phyloP scores from a whole-genome alignment of 345 rosid species.

The Ricinus communis region DNA sequence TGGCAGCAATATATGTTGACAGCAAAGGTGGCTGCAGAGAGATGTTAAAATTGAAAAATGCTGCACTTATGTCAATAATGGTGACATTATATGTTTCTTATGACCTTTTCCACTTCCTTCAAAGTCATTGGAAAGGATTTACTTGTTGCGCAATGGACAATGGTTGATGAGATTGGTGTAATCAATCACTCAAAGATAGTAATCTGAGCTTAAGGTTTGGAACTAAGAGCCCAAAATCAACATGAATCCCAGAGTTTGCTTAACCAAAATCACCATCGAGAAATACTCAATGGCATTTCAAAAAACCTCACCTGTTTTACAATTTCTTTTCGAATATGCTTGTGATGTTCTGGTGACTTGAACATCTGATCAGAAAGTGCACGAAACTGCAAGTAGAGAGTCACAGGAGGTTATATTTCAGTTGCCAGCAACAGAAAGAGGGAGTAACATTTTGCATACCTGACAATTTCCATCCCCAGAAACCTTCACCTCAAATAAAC shows the following conservation, averaged over 20 bases:
- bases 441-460: constrained; percentile 40
- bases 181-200: not conserved
- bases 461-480: constrained; percentile 98
- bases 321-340: constrained; percentile 79
- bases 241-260: not conserved
- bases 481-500: constrained; percentile 81
- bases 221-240: not conserved
- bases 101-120: not conserved
- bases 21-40: constrained; percentile 2
- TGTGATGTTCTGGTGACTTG: constrained; percentile 85
- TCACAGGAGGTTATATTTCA: not conserved
- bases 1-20: not conserved
- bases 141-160: not conserved
- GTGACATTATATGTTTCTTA: not conserved
- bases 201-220: not conserved
- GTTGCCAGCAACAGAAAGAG: not conserved
- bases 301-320: constrained; percentile 72
- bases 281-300: constrained; percentile 9
- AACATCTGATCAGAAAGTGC: constrained; percentile 92
- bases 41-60: not conserved
- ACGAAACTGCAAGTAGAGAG: constrained; percentile 60
- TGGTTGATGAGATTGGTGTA: not conserved
- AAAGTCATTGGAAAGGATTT: not conserved
- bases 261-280: not conserved
- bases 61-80: not conserved